A percentile compares a stretch with the other conserved stretches of the same genome.
Conservation (phyloP, 169 alveolate species). For the Eimeria acervulina region DNA sequence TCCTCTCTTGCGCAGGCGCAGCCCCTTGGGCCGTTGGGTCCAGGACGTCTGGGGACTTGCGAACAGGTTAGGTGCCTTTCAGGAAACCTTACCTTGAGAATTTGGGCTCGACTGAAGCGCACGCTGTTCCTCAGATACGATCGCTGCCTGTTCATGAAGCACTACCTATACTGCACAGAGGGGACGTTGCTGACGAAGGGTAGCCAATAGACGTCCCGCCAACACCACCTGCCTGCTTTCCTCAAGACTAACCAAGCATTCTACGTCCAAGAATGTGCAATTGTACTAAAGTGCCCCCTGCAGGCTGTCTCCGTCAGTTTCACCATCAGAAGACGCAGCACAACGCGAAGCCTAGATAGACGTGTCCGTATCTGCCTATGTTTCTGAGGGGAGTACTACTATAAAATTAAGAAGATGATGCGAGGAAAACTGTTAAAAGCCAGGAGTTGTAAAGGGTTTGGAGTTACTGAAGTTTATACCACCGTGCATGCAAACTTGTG, state of each 20-base stretch:
- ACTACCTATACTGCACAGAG: not conserved
- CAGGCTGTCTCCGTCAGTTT: constrained; percentile 1
- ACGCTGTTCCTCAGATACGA: no score
- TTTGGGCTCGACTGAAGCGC: no score
- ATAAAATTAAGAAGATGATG: not conserved
- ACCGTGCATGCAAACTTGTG: constrained; percentile 44
- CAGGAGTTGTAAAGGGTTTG: not conserved
- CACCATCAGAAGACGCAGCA: not conserved
- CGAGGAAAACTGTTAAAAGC: not conserved
- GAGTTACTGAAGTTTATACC: not conserved
- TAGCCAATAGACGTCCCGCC: not conserved
- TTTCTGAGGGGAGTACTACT: not conserved
- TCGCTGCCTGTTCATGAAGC: no score
- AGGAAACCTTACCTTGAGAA: no score
- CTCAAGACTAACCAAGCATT: not conserved
- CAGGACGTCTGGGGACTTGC: no score
- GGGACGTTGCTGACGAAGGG: not conserved
- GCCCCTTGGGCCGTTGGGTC: no score
- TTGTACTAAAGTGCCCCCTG: not conserved
- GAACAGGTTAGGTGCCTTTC: no score
- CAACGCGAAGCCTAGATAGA: not conserved
- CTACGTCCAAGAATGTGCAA: not conserved
- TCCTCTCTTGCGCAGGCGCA: no score
- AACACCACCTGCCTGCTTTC: not conserved
- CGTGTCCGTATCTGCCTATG: not conserved